Conservation (phyloP, 345 rosid species). For the Punica granatum region DNA sequence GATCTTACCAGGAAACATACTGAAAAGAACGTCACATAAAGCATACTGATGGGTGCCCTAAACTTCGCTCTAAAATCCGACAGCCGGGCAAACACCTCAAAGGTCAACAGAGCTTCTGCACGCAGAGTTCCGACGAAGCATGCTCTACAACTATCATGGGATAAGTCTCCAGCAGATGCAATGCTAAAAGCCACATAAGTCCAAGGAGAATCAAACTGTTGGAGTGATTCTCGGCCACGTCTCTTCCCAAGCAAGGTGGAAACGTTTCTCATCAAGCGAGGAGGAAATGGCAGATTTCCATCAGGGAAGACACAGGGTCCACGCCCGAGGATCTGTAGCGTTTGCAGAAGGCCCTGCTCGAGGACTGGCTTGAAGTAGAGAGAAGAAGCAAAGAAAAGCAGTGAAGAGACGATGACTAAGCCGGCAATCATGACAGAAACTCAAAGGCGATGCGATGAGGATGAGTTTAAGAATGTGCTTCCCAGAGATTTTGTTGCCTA, state of each 20-base stretch:
- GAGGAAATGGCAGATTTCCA: conserved; percentile 1
- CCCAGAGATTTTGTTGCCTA: not conserved
- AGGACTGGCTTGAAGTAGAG: conserved; percentile 21
- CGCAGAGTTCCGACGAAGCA: conserved; percentile 8
- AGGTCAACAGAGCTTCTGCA: conserved; percentile 8
- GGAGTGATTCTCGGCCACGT: not conserved
- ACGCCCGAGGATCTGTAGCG: not conserved
- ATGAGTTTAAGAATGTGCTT: conserved; percentile 13
- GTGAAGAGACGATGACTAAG: conserved; percentile 14
- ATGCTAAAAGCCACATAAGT: conserved; percentile 16
- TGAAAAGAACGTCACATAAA: conserved; percentile 17
- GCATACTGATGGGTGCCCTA: conserved; percentile 7
- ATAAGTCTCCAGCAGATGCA: conserved; percentile 22
- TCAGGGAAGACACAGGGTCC: not conserved
- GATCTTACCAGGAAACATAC: conserved; percentile 15
- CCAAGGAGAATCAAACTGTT: conserved; percentile 8
- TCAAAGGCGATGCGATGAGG: conserved; percentile 14
- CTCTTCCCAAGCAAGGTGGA: too few relatives aligned
- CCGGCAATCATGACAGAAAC: conserved; percentile 8
- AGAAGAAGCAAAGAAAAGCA: conserved; percentile 14
- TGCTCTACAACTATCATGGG: not conserved
- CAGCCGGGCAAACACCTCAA: conserved; percentile 9
- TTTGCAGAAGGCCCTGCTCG: conserved; percentile 8
- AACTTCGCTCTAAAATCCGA: not conserved
- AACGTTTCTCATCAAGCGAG: not conserved